phyloP scores from a whole-genome alignment of 2,329 filamentous ascomycete species.

The Albophoma yamanashiensis region DNA sequence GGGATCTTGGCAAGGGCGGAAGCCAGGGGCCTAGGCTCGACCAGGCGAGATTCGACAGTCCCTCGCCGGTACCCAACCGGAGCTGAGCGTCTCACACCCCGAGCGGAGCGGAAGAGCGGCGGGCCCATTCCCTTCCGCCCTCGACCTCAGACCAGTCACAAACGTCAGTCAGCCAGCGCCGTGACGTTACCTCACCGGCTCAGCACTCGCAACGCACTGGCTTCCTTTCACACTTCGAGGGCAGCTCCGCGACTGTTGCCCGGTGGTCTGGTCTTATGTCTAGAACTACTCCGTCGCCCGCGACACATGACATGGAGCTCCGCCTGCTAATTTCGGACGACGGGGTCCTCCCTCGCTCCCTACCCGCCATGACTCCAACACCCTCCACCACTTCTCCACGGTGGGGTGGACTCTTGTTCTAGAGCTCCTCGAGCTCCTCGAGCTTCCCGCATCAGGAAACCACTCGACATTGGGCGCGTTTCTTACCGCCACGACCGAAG shows the following conservation, averaged over 20 bases:
- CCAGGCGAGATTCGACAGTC: not conserved
- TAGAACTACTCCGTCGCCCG: slow-evolving; percentile 7
- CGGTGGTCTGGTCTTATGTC: slow-evolving; percentile 8
- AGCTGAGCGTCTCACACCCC: not conserved
- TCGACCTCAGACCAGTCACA: not conserved
- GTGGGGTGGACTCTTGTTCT: slow-evolving; percentile 1
- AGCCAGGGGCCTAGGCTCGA: not conserved
- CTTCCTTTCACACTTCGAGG: no score
- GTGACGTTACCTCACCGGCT: not conserved
- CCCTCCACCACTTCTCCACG: not conserved
- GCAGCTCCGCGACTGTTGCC: not conserved
- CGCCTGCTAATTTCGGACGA: not conserved
- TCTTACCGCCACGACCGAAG: slow-evolving; percentile 6
- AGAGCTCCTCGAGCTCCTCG: slow-evolving; percentile 4
- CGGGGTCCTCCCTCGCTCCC: not conserved
- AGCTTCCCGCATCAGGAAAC: slow-evolving; percentile 12
- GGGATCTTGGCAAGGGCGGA: not conserved
- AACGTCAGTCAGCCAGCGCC: not conserved
- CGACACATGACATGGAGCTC: slow-evolving; percentile 7
- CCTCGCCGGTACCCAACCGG: not conserved
- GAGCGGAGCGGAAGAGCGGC: not conserved
- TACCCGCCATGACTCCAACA: not conserved
- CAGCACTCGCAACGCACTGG: not conserved
- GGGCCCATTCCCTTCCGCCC: not conserved
- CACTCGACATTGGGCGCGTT: slow-evolving; percentile 13